Evolutionary conservation across 345 rosid genomes (phyloP), one percentile per base, ranked within the genome.

Genomic region (Lumnitzera littorea): DNA sequence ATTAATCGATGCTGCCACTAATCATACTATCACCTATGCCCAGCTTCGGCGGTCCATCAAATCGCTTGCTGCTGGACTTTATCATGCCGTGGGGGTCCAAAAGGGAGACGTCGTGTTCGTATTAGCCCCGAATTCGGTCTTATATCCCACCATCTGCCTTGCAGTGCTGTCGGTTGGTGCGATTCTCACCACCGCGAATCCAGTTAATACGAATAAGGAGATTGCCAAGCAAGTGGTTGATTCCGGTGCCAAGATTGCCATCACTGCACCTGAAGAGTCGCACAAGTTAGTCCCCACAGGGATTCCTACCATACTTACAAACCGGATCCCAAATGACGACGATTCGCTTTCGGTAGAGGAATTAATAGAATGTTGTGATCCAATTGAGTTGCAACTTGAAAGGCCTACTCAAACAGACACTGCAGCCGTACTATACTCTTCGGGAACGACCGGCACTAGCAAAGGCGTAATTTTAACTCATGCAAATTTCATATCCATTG

Each of bases 391-490:
- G 48, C 69, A 75, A 0, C 51, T 5, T 6, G 51, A 57, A 24
- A 54, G 58, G 50, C 29, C 79, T 17, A 61, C 52, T 13, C 91
- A 82, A 58, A 41, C 76, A 0, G 86, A 85, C 62, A 80, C 78
- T 3, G 88, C 88, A 0, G 83, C 91, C 8, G 51, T 85, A 25
- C 72, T 82, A 2, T 85, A 82, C 72, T 85, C 86, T 16, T 85
- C 91, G n/a, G 91, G 86, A 13, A 85, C 91, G 13, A 78, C 88
- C 0, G 88, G 91, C 12, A 67, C 67, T 11, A 85, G 86, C 69
- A 85, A 85, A 63, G 91, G 91, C 2, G 86, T 85, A 20, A 48
- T 85, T 36, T 52, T 82, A 47, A 80, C 86, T 0, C 91, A 82
- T 58, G 59, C 74, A 3, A 85, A 85, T 55, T 82, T 85, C 56